Conservation (phyloP, 805 yeast genomes). For the Candida anglica region DNA sequence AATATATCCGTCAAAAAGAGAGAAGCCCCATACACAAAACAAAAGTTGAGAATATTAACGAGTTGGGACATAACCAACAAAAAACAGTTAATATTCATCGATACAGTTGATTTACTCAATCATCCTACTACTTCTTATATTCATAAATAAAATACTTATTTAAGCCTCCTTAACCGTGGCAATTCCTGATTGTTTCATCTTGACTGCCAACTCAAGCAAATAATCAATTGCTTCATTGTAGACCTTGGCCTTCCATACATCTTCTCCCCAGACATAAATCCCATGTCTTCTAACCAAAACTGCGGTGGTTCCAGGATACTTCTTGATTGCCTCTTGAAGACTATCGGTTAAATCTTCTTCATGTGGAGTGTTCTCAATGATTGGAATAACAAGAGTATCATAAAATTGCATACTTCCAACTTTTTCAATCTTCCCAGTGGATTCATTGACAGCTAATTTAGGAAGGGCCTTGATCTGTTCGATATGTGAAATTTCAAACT, state of each 20-base stretch:
- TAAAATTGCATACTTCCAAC: constrained; percentile 68
- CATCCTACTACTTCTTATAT: too few species aligned
- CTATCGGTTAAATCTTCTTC: constrained; percentile 78
- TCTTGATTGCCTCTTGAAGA: constrained; percentile 57
- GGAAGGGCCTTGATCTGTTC: constrained; percentile 96
- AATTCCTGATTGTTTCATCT: constrained; percentile 71
- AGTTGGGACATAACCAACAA: neutral
- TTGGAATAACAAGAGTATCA: constrained; percentile 80
- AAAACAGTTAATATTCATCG: too few species aligned
- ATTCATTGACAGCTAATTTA: constrained; percentile 27
- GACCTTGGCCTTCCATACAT: constrained; percentile 87
- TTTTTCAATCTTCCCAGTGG: constrained; percentile 41
- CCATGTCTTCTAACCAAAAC: constrained; percentile 92
- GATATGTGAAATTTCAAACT: constrained; percentile 71
- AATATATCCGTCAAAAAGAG: too few species aligned
- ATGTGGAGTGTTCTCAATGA: constrained; percentile 84
- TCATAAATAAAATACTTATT: too few species aligned
- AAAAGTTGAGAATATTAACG: neutral
- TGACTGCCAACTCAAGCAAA: constrained; percentile 76
- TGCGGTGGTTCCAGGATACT: constrained; percentile 78
- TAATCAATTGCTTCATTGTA: constrained; percentile 93
- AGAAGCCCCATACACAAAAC: neutral
- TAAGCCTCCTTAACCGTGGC: constrained; percentile 46
- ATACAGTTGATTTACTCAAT: too few species aligned
- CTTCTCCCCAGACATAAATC: constrained; percentile 94